Conservation (phyloP, 2,329 filamentous ascomycete species). For the Diplodia scrobiculata region DNA sequence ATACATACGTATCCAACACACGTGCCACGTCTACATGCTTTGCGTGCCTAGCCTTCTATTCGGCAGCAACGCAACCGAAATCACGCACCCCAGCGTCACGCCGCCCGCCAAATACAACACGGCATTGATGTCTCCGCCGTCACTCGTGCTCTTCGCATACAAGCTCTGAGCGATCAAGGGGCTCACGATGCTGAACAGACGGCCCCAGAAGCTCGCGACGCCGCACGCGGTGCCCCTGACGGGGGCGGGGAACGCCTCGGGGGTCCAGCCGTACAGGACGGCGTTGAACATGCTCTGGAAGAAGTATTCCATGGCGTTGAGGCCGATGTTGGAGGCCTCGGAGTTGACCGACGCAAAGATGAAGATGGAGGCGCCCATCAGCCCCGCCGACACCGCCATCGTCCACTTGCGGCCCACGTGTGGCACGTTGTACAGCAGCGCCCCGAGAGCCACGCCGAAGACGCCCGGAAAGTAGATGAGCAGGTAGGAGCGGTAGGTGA, state of each 20-base stretch:
- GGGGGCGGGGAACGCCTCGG: constrained; percentile 55
- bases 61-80: constrained; percentile 56
- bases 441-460: constrained; percentile 54
- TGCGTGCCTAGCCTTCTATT: constrained; percentile 42
- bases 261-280: constrained; percentile 56
- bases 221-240: constrained; percentile 58
- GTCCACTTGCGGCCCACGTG: constrained; percentile 51
- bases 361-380: constrained; percentile 52
- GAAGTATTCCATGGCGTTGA: constrained; percentile 58
- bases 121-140: constrained; percentile 49
- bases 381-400: constrained; percentile 48
- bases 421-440: constrained; percentile 51
- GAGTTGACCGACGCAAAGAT: constrained; percentile 51
- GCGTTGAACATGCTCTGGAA: constrained; percentile 58
- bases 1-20: background rate
- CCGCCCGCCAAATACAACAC: constrained; percentile 61
- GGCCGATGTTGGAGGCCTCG: constrained; percentile 51
- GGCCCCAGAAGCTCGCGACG: constrained; percentile 61
- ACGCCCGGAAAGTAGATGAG: constrained; percentile 59
- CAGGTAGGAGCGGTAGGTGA: constrained; percentile 58
- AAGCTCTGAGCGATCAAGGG: constrained; percentile 58
- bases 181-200: constrained; percentile 61
- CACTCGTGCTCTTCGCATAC: constrained; percentile 35
- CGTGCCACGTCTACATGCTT: constrained; percentile 32
- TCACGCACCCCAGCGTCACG: constrained; percentile 56